Percentiles rank a stretch among this genome's conserved stretches.
These are phyloP conservation scores for Vicia sativa DNA, from an alignment of 306 rosid species.

Conservation along the genomic window DNA sequence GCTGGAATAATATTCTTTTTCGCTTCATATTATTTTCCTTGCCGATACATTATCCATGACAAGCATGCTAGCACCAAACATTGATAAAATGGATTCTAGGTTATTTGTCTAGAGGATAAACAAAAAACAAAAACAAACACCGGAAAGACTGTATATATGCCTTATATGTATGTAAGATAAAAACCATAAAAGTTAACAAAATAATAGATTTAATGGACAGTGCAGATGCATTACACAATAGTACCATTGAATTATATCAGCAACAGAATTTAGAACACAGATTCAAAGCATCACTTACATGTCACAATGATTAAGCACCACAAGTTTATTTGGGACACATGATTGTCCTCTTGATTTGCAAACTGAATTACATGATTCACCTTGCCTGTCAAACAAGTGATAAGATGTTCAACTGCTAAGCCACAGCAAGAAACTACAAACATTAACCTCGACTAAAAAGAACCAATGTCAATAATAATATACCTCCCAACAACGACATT, in stretches of 20 bases:
- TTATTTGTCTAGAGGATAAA: slow-evolving; percentile 15
- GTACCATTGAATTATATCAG: slow-evolving; percentile 26
- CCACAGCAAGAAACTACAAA: slow-evolving; percentile 38
- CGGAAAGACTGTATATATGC: slow-evolving; percentile 5
- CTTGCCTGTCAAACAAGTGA: slow-evolving; percentile 68
- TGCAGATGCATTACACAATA: slow-evolving; percentile 26
- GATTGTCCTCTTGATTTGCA: slow-evolving; percentile 88
- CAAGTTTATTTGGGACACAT: slow-evolving; percentile 83
- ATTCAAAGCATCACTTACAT: slow-evolving; percentile 59
- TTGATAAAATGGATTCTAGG: slow-evolving; percentile 13
- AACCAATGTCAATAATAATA: slow-evolving; percentile 31
- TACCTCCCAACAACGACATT: slow-evolving; percentile 88
- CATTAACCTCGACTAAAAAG: background rate
- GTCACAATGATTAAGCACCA: slow-evolving; percentile 84
- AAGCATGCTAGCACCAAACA: slow-evolving; percentile 20
- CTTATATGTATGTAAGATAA: background rate
- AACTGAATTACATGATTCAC: slow-evolving; percentile 81
- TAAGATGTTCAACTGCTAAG: slow-evolving; percentile 41
- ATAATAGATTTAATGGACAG: slow-evolving; percentile 13
- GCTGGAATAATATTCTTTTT: slow-evolving; percentile 25
- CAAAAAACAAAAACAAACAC: slow-evolving; percentile 1
- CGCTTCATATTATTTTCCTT: background rate
- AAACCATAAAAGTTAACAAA: slow-evolving; percentile 12
- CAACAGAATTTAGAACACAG: slow-evolving; percentile 20
- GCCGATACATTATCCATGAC: slow-evolving; percentile 32